A percentile compares a stretch with the other conserved stretches of the same genome.
phyloP scores from a whole-genome alignment of 176 grass and related monocot genomes.

The Bromus sterilis region DNA sequence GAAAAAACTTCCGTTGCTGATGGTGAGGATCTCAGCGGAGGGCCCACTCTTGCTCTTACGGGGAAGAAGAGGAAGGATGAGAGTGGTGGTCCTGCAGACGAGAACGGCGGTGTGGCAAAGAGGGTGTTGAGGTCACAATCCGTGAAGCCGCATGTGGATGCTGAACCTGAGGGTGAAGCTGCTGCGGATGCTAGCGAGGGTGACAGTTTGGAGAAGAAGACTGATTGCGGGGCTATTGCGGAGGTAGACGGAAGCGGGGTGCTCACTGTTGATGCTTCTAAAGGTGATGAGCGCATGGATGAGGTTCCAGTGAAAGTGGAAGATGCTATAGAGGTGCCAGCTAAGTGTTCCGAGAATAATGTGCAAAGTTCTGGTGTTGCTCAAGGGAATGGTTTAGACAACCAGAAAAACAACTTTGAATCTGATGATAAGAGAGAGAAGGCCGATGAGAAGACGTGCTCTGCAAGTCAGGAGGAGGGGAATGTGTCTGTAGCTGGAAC shows the following conservation, averaged over 20 bases:
- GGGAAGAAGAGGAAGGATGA: constrained; percentile 57
- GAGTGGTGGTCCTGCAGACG: constrained; percentile 29
- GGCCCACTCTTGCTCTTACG: neutral
- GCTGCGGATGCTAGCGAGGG: neutral
- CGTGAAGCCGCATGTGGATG: constrained; percentile 23
- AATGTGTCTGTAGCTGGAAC: neutral
- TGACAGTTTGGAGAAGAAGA: neutral
- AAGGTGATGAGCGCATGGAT: constrained; percentile 1
- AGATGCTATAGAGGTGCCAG: neutral
- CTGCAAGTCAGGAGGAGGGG: constrained; percentile 9
- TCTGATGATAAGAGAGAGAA: neutral
- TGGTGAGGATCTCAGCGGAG: constrained; percentile 12
- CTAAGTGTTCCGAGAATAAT: neutral
- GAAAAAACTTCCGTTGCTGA: neutral
- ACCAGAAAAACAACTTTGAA: neutral
- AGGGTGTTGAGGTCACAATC: constrained; percentile 48
- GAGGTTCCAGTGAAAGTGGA: neutral
- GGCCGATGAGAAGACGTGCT: neutral
- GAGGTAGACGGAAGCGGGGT: neutral
- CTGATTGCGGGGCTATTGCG: neutral
- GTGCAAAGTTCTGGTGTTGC: neutral
- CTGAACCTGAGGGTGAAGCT: neutral
- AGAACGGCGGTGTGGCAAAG: constrained; percentile 28
- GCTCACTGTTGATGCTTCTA: constrained; percentile 15
- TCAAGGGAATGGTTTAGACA: constrained; percentile 17